Percentiles rank a stretch among this genome's conserved stretches.
Conservation (phyloP, 345 rosid genomes). For the Brassica incana region DNA sequence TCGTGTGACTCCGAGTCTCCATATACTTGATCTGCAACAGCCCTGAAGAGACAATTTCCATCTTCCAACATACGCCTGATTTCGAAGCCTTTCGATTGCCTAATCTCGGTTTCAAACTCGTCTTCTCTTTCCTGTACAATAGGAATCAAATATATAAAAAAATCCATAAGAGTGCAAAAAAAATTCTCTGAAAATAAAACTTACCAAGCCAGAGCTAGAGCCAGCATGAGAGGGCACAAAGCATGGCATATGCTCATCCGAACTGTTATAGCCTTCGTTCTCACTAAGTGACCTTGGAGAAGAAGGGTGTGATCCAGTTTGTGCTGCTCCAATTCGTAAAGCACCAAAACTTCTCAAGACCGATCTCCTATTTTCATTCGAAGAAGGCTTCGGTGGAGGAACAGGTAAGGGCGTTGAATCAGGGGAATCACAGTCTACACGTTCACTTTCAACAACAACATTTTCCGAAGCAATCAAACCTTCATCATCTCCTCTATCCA, state of each 20-base stretch:
- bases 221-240: conserved; percentile 73
- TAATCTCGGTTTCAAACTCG: conserved; percentile 85
- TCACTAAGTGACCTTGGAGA: conserved; percentile 94
- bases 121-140: conserved; percentile 81
- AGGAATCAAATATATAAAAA: background rate
- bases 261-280: conserved; percentile 94
- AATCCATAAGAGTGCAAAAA: background rate
- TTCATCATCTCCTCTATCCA: conserved; percentile 41
- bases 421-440: conserved; percentile 46
- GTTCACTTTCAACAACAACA: conserved; percentile 51
- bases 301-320: conserved; percentile 86
- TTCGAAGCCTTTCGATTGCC: conserved; percentile 73
- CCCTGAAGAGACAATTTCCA: conserved; percentile 98
- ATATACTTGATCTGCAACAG: conserved; percentile 97
- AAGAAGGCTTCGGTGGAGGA: conserved; percentile 76
- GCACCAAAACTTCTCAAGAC: conserved; percentile 54
- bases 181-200: conserved; percentile 29
- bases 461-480: conserved; percentile 49
- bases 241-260: conserved; percentile 94
- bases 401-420: conserved; percentile 80
- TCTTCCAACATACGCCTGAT: conserved; percentile 95
- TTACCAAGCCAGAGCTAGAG: conserved; percentile 64
- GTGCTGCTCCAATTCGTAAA: conserved; percentile 56
- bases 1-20: conserved; percentile 90
- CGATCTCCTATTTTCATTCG: conserved; percentile 51